Percentiles rank a stretch among this genome's conserved stretches.
Conservation (phyloP, 768 basidiomycete genomes). For the Hebeloma cylindrosporum region DNA sequence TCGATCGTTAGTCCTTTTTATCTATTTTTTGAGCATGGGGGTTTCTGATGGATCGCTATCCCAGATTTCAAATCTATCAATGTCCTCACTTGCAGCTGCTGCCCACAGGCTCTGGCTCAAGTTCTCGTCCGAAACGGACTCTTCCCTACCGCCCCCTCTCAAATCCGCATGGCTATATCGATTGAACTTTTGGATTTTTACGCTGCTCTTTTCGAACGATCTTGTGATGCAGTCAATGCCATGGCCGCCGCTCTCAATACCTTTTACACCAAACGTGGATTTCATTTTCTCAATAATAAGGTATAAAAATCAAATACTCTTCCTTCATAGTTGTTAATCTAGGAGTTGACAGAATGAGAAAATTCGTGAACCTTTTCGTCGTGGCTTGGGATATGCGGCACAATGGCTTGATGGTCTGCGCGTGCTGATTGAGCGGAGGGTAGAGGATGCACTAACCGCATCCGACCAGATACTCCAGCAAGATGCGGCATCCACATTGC, state of each 20-base stretch:
- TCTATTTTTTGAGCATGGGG: no score
- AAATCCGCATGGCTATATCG: constrained; percentile 22
- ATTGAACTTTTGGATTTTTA: constrained; percentile 34
- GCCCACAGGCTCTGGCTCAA: no score
- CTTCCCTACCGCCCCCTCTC: constrained; percentile 29
- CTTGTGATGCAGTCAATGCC: constrained; percentile 34
- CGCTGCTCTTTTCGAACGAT: constrained; percentile 30
- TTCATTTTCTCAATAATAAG: not conserved
- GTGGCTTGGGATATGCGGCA: constrained; percentile 17
- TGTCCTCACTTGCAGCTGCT: no score
- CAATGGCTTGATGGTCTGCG: constrained; percentile 23
- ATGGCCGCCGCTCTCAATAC: constrained; percentile 24
- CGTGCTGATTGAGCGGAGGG: constrained; percentile 11
- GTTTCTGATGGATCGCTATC: no score
- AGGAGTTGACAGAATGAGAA: constrained; percentile 14
- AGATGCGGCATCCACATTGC: not conserved
- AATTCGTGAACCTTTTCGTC: constrained; percentile 18
- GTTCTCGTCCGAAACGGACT: constrained; percentile 29
- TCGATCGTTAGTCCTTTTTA: constrained; percentile 13
- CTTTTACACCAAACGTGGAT: constrained; percentile 22
- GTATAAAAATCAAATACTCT: no score
- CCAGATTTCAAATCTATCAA: no score
- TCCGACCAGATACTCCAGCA: not conserved
- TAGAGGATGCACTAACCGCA: not conserved
- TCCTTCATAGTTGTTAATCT: no score